Percentiles rank a stretch among this genome's conserved stretches.
These are phyloP conservation scores for Scedosporium dehoogii DNA, from an alignment of 2,329 filamentous ascomycete genomes.

Conservation along the genomic window DNA sequence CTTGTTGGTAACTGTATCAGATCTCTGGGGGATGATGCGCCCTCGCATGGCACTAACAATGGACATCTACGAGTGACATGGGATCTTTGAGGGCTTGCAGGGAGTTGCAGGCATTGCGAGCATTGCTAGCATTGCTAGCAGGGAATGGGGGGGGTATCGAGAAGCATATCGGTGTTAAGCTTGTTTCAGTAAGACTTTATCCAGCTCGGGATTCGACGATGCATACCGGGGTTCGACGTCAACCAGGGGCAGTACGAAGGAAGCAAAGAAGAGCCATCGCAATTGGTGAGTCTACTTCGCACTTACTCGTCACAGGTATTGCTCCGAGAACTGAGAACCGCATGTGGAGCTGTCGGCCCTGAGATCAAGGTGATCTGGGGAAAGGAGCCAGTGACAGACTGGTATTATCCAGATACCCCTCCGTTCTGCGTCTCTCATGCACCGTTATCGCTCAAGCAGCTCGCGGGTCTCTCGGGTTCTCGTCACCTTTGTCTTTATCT, in stretches of 20 bases:
- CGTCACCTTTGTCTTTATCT: too few relatives aligned
- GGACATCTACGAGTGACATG: neutral
- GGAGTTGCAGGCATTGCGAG: neutral
- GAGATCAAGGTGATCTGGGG: too few relatives aligned
- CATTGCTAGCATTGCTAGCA: neutral
- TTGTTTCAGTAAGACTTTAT: neutral
- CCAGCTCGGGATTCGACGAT: neutral
- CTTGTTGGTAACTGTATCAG: slow-evolving; percentile 4
- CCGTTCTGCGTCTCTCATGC: too few relatives aligned
- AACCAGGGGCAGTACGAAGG: too few relatives aligned
- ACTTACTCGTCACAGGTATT: too few relatives aligned
- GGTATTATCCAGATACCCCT: too few relatives aligned
- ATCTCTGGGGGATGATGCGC: neutral
- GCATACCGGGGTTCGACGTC: neutral
- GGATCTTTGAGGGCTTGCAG: neutral
- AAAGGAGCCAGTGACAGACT: too few relatives aligned
- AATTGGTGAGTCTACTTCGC: too few relatives aligned
- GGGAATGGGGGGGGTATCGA: neutral
- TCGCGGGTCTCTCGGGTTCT: too few relatives aligned
- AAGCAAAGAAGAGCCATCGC: neutral
- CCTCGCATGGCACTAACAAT: neutral
- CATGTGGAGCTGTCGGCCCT: too few relatives aligned
- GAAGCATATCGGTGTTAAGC: slow-evolving; percentile 1
- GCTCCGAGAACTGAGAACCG: too few relatives aligned
- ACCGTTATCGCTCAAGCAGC: too few relatives aligned